A percentile compares a stretch with the other conserved stretches of the same genome.
Evolutionary conservation across 139 green algal species (phyloP).

Genomic region (Chlamydomonas schloesseri): DNA sequence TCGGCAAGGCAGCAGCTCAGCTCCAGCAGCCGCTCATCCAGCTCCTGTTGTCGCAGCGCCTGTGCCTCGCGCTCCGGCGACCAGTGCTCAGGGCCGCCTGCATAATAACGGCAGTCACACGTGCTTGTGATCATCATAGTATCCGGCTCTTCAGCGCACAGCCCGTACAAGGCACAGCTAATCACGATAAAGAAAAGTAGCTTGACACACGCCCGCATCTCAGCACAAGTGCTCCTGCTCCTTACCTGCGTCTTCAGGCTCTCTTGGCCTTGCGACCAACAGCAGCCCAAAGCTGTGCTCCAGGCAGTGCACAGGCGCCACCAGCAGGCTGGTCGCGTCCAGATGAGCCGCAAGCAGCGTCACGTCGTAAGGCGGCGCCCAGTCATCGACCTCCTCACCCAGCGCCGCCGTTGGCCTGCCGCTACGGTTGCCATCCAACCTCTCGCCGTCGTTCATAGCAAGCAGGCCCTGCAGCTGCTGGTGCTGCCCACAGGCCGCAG

Average conservation of each 20-base stretch:
- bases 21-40: conserved; percentile 30
- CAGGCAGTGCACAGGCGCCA: conserved; percentile 19
- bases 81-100: too few relatives aligned
- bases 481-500: too few relatives aligned
- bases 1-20: conserved; percentile 37
- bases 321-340: neutral
- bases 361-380: neutral
- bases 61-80: too few relatives aligned
- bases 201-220: too few relatives aligned
- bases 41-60: neutral
- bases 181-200: too few relatives aligned
- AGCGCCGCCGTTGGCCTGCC: neutral
- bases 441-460: too few relatives aligned
- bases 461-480: too few relatives aligned
- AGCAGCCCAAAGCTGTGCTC: conserved; percentile 30
- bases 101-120: too few relatives aligned
- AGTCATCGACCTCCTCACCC: neutral
- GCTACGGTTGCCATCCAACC: neutral
- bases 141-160: too few relatives aligned
- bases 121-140: too few relatives aligned
- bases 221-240: too few relatives aligned
- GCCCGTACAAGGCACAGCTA: too few relatives aligned
- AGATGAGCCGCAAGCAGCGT: neutral
- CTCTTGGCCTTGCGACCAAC: conserved; percentile 12
- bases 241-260: neutral